Evolutionary conservation across 805 yeast genomes (phyloP).

Genomic region (Candida orba): DNA sequence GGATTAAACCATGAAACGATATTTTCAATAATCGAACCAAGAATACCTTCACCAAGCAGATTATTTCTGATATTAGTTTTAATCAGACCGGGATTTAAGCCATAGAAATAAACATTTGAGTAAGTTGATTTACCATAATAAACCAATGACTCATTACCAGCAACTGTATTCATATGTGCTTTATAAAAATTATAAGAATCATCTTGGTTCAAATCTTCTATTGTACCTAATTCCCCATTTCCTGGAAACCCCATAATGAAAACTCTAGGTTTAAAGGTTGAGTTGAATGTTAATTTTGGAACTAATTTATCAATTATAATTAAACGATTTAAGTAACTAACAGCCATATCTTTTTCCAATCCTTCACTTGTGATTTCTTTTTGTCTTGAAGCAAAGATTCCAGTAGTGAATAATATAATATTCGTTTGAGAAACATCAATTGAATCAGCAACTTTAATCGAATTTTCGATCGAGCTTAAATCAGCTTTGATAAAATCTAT

Average conservation of each 20-base stretch:
- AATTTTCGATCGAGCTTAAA: conserved; percentile 24
- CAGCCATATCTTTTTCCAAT: conserved; percentile 32
- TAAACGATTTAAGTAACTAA: conserved; percentile 30
- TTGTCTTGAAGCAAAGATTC: conserved; percentile 29
- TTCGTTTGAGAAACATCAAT: conserved; percentile 21
- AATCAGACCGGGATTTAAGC: conserved; percentile 35
- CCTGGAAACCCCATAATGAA: conserved; percentile 37
- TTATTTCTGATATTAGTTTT: conserved; percentile 30
- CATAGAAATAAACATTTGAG: conserved; percentile 24
- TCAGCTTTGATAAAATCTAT: conserved; percentile 29
- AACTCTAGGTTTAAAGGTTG: conserved; percentile 24
- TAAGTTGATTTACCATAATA: conserved; percentile 15
- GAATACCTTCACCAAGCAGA: conserved; percentile 24
- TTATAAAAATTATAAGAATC: conserved; percentile 21
- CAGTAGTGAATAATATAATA: conserved; percentile 31
- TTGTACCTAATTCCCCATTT: conserved; percentile 24
- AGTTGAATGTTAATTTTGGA: conserved; percentile 16
- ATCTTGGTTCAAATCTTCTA: conserved; percentile 30
- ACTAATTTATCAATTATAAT: conserved; percentile 25
- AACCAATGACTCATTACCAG: conserved; percentile 34
- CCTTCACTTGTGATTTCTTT: conserved; percentile 32
- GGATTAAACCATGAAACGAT: conserved; percentile 26
- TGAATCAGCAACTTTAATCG: conserved; percentile 20
- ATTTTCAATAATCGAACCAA: conserved; percentile 23
- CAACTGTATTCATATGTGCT: conserved; percentile 36